phyloP scores from a whole-genome alignment of 2,329 filamentous ascomycete genomes.

The Eutypa lata region DNA sequence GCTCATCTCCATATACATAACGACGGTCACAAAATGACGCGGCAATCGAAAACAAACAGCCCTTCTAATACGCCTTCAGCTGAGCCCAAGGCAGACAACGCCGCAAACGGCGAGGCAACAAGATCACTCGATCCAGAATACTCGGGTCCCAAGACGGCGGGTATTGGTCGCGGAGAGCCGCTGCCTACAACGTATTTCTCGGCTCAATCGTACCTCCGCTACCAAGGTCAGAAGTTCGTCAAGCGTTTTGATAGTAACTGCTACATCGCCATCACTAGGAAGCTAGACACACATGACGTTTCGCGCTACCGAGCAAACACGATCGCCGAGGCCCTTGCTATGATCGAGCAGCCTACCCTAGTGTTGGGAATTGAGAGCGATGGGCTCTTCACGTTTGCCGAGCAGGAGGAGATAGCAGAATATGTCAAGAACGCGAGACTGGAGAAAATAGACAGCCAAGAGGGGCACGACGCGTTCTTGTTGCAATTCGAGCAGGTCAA shows the following conservation, averaged over 20 bases:
- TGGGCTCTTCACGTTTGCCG: slow-evolving; percentile 93
- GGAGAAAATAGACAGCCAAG: slow-evolving; percentile 85
- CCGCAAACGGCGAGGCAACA: slow-evolving; percentile 18
- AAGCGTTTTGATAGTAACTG: slow-evolving; percentile 97
- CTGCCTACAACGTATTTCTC: slow-evolving; percentile 85
- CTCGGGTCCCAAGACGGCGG: slow-evolving; percentile 56
- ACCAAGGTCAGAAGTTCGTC: slow-evolving; percentile 95
- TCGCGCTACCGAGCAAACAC: slow-evolving; percentile 69
- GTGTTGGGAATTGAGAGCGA: slow-evolving; percentile 95
- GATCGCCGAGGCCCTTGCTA: slow-evolving; percentile 70
- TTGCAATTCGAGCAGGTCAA: slow-evolving; percentile 98
- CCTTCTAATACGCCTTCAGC: slow-evolving; percentile 21
- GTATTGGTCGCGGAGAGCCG: slow-evolving; percentile 48
- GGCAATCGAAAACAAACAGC: slow-evolving; percentile 49
- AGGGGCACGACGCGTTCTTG: slow-evolving; percentile 95
- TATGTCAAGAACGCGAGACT: slow-evolving; percentile 75
- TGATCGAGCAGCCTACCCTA: slow-evolving; percentile 85
- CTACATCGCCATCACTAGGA: slow-evolving; percentile 97
- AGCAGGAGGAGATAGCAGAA: slow-evolving; percentile 87
- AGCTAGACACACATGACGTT: slow-evolving; percentile 95
- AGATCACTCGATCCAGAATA: slow-evolving; percentile 62
- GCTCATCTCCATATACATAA: slow-evolving; percentile 81
- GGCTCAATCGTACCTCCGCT: slow-evolving; percentile 93
- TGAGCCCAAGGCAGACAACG: slow-evolving; percentile 15
- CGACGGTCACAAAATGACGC: slow-evolving; percentile 68